Evolutionary conservation across 1,139 yeast genomes (phyloP).

Genomic region (Nadsonia starkeyi-henricii): DNA sequence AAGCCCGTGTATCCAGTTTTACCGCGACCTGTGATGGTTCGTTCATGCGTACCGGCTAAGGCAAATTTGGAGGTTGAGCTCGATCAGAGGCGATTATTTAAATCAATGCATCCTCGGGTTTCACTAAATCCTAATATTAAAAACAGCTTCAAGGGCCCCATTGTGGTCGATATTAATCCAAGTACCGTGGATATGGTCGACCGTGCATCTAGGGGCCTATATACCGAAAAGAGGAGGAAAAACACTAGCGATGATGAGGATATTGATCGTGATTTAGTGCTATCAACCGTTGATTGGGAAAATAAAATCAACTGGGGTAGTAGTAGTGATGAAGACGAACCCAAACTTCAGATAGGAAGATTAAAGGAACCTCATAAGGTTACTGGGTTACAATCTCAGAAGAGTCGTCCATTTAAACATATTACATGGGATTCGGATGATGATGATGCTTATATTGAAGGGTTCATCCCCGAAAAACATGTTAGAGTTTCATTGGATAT

Average conservation of each 20-base stretch:
- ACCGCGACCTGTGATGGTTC: conserved; percentile 37
- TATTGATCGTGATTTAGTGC: conserved; percentile 5
- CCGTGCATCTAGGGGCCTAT: conserved; percentile 6
- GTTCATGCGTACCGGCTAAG: conserved; percentile 48
- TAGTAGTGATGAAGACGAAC: conserved; percentile 1
- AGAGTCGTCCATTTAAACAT: conserved; percentile 12
- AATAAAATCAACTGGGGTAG: conserved; percentile 2
- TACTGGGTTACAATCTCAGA: conserved; percentile 8
- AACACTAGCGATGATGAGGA: conserved; percentile 1
- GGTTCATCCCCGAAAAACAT: conserved; percentile 33
- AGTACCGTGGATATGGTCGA: conserved; percentile 7
- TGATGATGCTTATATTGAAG: conserved; percentile 72
- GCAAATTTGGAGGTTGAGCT: conserved; percentile 27
- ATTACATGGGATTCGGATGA: conserved; percentile 31
- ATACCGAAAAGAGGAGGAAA: conserved; percentile 9
- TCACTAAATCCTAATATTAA: not conserved
- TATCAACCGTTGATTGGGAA: conserved; percentile 9
- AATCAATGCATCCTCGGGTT: conserved; percentile 6
- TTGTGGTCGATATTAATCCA: conserved; percentile 5
- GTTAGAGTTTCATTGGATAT: conserved; percentile 49
- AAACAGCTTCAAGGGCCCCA: not conserved
- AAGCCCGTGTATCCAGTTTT: conserved; percentile 40
- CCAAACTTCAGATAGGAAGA: not conserved
- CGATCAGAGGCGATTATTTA: conserved; percentile 24
- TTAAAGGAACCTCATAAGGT: conserved; percentile 7